Base-by-base conservation (phyloP, 176 grass and related monocot genomes). In the Aegilops longissima region DNA sequence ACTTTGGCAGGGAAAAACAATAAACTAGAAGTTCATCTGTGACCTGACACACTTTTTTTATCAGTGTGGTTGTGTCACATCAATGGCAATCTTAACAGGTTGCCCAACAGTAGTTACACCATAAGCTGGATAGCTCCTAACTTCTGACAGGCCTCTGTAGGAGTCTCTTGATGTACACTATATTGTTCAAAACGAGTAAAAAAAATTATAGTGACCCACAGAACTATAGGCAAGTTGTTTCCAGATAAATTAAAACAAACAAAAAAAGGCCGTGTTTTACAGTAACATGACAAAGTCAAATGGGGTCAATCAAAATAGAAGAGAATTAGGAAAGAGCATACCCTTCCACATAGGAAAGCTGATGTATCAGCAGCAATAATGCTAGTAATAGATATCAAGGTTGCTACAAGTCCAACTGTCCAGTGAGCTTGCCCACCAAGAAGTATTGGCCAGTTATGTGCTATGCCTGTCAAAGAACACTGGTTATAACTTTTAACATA, bases 281-380 rank as follows among this genome's bases (percentile, higher is more conserved):
- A 61, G 5, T 58, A 31, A 70, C 18, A 31, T 44, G 24, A 64
- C 7, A 63, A 80, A 79, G 73, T 67, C 31, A 68, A 88, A 79
- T 31, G 7, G 77, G 45, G 47, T 61, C n/a, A 34, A 77, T 56
- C 36, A 39, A 1, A 77, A 72, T 23, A 79, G 52, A 76, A 84
- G 73, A 16, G 3, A 51, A 76, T 30, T 76, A 76, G 73, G 83
- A 56, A 69, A 86, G 66, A 87, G 62, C 11, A 45, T 93, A 99
- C 97, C 94, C 90, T 91, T 90, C 97, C 97, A 78, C 97, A 95
- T 80, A 94, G 79, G 79, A 99, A 99, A 74, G 94, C 97, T 83
- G 92, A 94, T 83, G 92, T 94, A 87, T 99, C 97, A 20, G 97
- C 97, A 62, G 97, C 94, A 78, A 99, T 99, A 61, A 99, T 94